Percentiles rank a stretch among this genome's conserved stretches.
These are phyloP conservation scores for Primulina tabacum DNA, from an alignment of 257 asterid genomes.

Conservation along the genomic window DNA sequence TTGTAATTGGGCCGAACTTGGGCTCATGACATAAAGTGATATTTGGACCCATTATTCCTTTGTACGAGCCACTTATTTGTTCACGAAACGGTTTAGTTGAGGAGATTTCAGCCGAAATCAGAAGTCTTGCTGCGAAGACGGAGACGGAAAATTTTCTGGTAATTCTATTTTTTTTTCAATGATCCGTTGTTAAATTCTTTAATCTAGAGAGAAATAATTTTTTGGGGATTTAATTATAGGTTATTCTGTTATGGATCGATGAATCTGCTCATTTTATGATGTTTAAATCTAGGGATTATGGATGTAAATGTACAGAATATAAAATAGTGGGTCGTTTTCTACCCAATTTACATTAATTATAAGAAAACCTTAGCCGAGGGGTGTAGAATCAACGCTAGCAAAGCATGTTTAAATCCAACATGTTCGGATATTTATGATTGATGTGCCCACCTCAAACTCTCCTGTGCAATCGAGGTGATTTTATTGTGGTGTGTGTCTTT, in stretches of 20 bases:
- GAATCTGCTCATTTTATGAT: background rate
- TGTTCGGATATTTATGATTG: constrained; percentile 79
- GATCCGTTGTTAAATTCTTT: too few relatives aligned
- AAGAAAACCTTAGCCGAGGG: constrained; percentile 94
- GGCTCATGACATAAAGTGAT: too few relatives aligned
- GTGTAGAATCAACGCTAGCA: constrained; percentile 68
- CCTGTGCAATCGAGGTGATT: constrained; percentile 78
- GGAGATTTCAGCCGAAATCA: background rate
- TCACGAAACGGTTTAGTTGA: background rate
- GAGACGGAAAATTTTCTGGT: background rate
- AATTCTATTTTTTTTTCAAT: background rate
- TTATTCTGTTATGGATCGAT: background rate
- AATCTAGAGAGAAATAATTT: too few relatives aligned
- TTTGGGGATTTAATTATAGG: too few relatives aligned
- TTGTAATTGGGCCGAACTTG: too few relatives aligned
- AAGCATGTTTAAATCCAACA: constrained; percentile 94
- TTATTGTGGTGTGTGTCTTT: constrained; percentile 24
- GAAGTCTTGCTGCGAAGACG: too few relatives aligned
- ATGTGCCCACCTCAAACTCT: constrained; percentile 72
- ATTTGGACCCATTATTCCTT: too few relatives aligned
- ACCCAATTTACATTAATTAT: constrained; percentile 87
- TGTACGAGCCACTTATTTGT: too few relatives aligned
- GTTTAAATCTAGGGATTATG: constrained; percentile 35
- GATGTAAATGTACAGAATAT: constrained; percentile 66
- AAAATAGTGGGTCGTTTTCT: constrained; percentile 78